phyloP scores from a whole-genome alignment of 805 yeast species.

The Candida nemodendra region DNA sequence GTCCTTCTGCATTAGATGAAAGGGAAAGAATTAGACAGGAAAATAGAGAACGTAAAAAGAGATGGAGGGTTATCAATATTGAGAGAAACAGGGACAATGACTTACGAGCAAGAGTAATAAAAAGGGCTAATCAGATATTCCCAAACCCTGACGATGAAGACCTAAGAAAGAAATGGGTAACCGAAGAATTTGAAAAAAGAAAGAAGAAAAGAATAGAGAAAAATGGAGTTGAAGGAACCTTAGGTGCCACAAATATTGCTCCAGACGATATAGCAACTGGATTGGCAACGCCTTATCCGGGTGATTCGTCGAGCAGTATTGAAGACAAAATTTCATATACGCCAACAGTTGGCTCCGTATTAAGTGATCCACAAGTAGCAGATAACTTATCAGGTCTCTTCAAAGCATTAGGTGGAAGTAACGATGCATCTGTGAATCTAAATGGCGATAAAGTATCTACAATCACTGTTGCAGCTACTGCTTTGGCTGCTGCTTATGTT shows the following conservation, averaged over 20 bases:
- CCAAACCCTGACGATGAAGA: conserved; percentile 58
- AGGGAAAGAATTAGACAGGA: conserved; percentile 61
- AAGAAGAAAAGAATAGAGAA: conserved; percentile 56
- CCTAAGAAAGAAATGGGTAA: conserved; percentile 65
- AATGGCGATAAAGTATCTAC: conserved; percentile 6
- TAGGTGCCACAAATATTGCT: conserved; percentile 1
- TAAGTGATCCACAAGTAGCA: conserved; percentile 14
- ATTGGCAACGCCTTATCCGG: not conserved
- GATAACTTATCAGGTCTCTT: conserved; percentile 8
- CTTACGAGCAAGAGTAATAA: conserved; percentile 70
- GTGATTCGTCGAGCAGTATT: not conserved
- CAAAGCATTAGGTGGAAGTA: conserved; percentile 36
- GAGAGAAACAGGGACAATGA: conserved; percentile 88
- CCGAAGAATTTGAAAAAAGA: conserved; percentile 65
- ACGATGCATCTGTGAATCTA: conserved; percentile 9
- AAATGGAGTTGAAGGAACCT: conserved; percentile 18
- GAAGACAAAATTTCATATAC: conserved; percentile 5
- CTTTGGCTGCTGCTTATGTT: conserved; percentile 39
- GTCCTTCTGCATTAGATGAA: conserved; percentile 32
- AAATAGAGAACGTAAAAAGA: conserved; percentile 75
- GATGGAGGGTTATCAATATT: conserved; percentile 79
- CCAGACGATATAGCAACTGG: not conserved
- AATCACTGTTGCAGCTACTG: conserved; percentile 35
- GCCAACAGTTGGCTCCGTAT: conserved; percentile 9
- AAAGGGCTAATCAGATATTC: conserved; percentile 65